phyloP scores from a whole-genome alignment of 2,329 filamentous ascomycete genomes.

The Microsporum audouinii region DNA sequence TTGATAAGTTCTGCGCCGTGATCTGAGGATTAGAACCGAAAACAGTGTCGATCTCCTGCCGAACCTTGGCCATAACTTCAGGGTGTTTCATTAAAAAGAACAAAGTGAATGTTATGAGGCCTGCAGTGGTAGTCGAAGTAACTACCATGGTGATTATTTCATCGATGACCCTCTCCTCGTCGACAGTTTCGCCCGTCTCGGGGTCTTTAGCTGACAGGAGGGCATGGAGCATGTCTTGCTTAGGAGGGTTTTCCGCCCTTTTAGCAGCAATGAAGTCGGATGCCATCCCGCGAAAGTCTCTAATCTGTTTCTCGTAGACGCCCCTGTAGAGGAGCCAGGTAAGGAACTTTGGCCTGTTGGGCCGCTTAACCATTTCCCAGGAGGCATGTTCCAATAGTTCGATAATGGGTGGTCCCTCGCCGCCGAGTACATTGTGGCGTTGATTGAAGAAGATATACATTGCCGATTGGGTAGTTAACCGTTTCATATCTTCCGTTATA shows the following conservation, averaged over 20 bases:
- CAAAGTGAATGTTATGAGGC: conserved; percentile 53
- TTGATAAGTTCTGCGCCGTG: conserved; percentile 46
- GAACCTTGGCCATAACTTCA: conserved; percentile 47
- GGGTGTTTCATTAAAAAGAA: conserved; percentile 56
- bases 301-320: conserved; percentile 46
- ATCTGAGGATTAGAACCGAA: conserved; percentile 49
- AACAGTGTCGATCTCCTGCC: conserved; percentile 56
- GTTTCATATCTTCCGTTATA: conserved; percentile 41
- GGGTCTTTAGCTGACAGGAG: conserved; percentile 51
- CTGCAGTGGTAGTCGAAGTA: conserved; percentile 60
- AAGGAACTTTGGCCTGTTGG: conserved; percentile 41
- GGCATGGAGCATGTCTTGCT: conserved; percentile 51
- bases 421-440: conserved; percentile 38
- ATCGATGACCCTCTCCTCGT: conserved; percentile 51
- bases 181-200: conserved; percentile 48
- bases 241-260: conserved; percentile 42
- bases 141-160: conserved; percentile 57
- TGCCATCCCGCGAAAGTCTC: conserved; percentile 45
- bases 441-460: conserved; percentile 43
- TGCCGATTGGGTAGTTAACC: conserved; percentile 43
- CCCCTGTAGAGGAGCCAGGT: conserved; percentile 43
- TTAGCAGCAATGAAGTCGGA: conserved; percentile 48
- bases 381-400: conserved; percentile 46
- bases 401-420: conserved; percentile 40
- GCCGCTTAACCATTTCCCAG: conserved; percentile 45